Evolutionary conservation across 2,329 filamentous ascomycete genomes (phyloP).

Genomic region (Trichoderma lentiforme): DNA sequence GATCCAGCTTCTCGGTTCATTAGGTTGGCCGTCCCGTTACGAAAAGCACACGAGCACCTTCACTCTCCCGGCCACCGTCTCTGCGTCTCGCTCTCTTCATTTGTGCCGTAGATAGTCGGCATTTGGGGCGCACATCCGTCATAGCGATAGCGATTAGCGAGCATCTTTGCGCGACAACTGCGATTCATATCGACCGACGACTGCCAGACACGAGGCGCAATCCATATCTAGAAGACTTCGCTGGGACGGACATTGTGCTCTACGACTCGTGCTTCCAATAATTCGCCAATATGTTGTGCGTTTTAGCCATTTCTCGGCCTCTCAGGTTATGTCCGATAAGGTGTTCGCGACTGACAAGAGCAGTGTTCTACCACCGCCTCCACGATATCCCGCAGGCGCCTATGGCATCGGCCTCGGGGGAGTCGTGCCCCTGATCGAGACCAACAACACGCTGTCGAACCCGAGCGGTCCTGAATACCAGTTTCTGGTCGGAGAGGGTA

Average conservation of each 20-base stretch:
- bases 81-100: background rate
- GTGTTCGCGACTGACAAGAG: constrained; percentile 17
- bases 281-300: constrained; percentile 28
- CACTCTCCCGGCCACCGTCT: background rate
- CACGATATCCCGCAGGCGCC: constrained; percentile 74
- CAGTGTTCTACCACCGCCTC: constrained; percentile 82
- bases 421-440: constrained; percentile 78
- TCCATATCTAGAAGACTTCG: background rate
- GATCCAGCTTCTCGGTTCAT: background rate
- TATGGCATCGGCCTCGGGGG: constrained; percentile 68
- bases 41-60: background rate
- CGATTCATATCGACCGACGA: background rate
- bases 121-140: background rate
- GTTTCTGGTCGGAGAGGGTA: constrained; percentile 90
- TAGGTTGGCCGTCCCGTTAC: background rate
- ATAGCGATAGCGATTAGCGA: constrained; percentile 3
- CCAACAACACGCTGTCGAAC: constrained; percentile 81
- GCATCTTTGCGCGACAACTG: constrained; percentile 1
- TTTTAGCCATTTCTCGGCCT: background rate
- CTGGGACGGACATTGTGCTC: background rate
- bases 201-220: background rate
- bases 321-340: background rate
- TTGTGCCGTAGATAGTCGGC: background rate
- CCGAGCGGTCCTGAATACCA: constrained; percentile 82
- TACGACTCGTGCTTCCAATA: background rate